Conservation (phyloP, 441 rosid species). For the Viola pubescens region DNA sequence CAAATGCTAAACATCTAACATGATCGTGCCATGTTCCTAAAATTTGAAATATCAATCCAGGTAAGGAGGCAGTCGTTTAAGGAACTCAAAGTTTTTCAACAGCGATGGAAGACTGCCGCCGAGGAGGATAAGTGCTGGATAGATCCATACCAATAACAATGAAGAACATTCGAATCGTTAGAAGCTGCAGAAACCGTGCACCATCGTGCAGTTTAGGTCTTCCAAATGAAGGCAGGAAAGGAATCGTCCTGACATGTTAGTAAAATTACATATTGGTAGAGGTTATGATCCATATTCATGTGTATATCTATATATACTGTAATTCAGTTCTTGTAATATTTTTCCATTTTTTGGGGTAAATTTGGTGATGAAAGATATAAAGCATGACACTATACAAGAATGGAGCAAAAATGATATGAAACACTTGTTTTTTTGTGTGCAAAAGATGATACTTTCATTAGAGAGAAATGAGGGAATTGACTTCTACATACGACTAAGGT, state of each 20-base stretch:
- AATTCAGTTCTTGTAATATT: background rate
- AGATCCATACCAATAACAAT: constrained; percentile 36
- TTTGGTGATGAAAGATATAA: background rate
- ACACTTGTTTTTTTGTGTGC: no score
- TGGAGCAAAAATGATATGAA: background rate
- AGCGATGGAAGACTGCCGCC: constrained; percentile 45
- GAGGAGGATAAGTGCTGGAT: constrained; percentile 48
- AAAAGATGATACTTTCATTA: no score
- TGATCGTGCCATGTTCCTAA: background rate
- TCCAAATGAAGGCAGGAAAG: constrained; percentile 1
- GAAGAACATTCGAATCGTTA: constrained; percentile 4
- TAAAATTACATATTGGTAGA: background rate
- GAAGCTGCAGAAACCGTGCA: constrained; percentile 7
- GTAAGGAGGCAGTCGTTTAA: constrained; percentile 55
- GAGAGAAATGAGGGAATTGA: no score
- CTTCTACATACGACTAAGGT: no score
- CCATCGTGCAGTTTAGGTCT: background rate
- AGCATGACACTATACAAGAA: background rate
- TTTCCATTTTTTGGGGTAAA: no score
- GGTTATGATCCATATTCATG: background rate
- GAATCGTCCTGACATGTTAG: background rate
- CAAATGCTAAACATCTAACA: background rate
- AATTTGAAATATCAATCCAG: constrained; percentile 16
- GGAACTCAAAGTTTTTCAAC: constrained; percentile 35
- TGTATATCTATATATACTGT: background rate